Conservation (phyloP, 116 monocot species). For the Zostera marina region DNA sequence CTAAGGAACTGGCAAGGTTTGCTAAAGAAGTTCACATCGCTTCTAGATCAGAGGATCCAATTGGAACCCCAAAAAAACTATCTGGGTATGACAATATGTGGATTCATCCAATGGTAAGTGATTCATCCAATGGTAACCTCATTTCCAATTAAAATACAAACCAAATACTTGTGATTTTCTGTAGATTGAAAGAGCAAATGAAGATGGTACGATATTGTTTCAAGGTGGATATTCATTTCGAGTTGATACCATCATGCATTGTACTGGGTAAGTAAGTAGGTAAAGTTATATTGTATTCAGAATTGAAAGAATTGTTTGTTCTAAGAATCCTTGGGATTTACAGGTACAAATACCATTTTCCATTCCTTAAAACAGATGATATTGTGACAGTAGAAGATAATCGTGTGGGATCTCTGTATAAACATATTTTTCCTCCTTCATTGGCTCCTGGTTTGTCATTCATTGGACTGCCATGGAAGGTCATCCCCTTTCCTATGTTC, state of each 20-base stretch:
- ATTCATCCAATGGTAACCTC: neutral
- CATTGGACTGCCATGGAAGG: constrained; percentile 43
- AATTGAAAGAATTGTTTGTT: too few relatives aligned
- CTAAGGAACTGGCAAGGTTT: constrained; percentile 28
- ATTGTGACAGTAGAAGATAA: constrained; percentile 50
- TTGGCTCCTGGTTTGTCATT: constrained; percentile 52
- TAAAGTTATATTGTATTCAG: too few relatives aligned
- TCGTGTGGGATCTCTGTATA: constrained; percentile 60
- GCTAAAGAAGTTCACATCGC: constrained; percentile 68
- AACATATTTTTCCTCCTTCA: constrained; percentile 48
- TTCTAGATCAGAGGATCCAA: constrained; percentile 14
- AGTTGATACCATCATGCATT: constrained; percentile 51
- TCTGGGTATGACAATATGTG: constrained; percentile 33
- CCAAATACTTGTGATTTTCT: neutral
- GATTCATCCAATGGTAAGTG: constrained; percentile 33
- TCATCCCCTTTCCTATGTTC: constrained; percentile 15
- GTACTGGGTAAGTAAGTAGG: constrained; percentile 55
- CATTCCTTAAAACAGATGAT: constrained; percentile 39
- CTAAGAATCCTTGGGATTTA: neutral
- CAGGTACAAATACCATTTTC: constrained; percentile 64
- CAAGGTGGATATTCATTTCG: constrained; percentile 24
- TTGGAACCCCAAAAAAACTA: constrained; percentile 9
- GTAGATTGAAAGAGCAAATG: constrained; percentile 28
- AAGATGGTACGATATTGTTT: constrained; percentile 41
- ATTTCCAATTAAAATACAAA: too few relatives aligned